These are phyloP conservation scores for Sequoiadendron giganteum DNA, from an alignment of 75 land plant species.

Conservation along the genomic window DNA sequence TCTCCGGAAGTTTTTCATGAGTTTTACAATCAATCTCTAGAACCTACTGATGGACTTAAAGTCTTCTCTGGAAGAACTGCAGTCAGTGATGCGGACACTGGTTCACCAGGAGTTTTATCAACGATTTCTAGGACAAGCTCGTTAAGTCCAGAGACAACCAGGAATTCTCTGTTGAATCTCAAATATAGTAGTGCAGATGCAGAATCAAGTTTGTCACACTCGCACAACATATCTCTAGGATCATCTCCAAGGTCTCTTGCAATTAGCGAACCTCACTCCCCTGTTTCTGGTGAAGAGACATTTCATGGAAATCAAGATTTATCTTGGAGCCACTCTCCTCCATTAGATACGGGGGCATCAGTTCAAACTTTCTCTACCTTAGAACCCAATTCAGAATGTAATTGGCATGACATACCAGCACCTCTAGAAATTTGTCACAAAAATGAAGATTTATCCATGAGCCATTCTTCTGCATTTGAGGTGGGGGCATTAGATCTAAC, in stretches of 20 bases:
- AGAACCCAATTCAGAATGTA: neutral
- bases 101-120: slow-evolving; percentile 30
- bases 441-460: neutral
- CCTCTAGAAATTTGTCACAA: neutral
- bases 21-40: slow-evolving; percentile 28
- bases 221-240: slow-evolving; percentile 2
- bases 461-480: neutral
- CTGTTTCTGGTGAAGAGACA: neutral
- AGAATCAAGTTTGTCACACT: slow-evolving; percentile 12
- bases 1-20: slow-evolving; percentile 45
- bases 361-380: neutral
- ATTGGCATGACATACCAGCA: neutral
- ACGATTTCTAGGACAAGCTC: slow-evolving; percentile 30
- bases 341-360: neutral
- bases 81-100: slow-evolving; percentile 24
- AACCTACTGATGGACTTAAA: slow-evolving; percentile 26
- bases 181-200: slow-evolving; percentile 15
- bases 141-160: slow-evolving; percentile 13
- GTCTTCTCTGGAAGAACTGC: slow-evolving; percentile 13
- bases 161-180: slow-evolving; percentile 9
- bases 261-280: slow-evolving; percentile 1
- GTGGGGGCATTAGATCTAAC: neutral
- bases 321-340: neutral
- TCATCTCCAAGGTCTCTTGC: slow-evolving; percentile 13
- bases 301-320: slow-evolving; percentile 3